Evolutionary conservation across 1,284 basidiomycete genomes (phyloP).

Genomic region (Ceratobasidium sp.): DNA sequence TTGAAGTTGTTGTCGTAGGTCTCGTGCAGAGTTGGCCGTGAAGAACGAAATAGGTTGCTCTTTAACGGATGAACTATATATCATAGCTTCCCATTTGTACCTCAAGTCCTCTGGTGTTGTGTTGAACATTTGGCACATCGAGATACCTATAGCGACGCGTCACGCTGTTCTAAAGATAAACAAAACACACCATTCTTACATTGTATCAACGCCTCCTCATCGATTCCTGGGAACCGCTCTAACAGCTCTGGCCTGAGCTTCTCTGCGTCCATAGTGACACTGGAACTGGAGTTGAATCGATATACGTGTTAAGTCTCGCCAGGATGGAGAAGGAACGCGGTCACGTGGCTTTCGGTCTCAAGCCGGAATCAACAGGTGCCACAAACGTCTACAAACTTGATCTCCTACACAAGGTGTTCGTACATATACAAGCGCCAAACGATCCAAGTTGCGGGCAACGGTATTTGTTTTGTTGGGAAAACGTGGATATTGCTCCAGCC

Average conservation of each 20-base stretch:
- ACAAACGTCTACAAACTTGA: neutral
- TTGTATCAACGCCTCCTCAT: slow-evolving; percentile 45
- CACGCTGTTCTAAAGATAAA: slow-evolving; percentile 6
- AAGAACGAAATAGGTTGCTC: slow-evolving; percentile 51
- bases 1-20: slow-evolving; percentile 66
- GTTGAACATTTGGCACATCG: slow-evolving; percentile 73
- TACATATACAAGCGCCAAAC: no score
- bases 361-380: neutral
- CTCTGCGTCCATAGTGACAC: slow-evolving; percentile 38
- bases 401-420: neutral
- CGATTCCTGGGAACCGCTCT: slow-evolving; percentile 42
- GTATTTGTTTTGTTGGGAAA: no score
- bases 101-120: slow-evolving; percentile 66
- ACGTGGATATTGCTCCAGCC: no score
- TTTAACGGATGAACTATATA: slow-evolving; percentile 60
- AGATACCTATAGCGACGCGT: slow-evolving; percentile 61
- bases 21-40: slow-evolving; percentile 56
- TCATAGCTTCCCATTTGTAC: slow-evolving; percentile 75
- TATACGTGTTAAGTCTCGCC: neutral
- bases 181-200: slow-evolving; percentile 38
- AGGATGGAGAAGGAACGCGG: slow-evolving; percentile 2
- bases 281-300: neutral
- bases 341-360: neutral
- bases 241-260: slow-evolving; percentile 33
- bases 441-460: no score